Evolutionary conservation across 1,139 yeast species (phyloP).

Genomic region (Spencermartinsiella ligniputridi): DNA sequence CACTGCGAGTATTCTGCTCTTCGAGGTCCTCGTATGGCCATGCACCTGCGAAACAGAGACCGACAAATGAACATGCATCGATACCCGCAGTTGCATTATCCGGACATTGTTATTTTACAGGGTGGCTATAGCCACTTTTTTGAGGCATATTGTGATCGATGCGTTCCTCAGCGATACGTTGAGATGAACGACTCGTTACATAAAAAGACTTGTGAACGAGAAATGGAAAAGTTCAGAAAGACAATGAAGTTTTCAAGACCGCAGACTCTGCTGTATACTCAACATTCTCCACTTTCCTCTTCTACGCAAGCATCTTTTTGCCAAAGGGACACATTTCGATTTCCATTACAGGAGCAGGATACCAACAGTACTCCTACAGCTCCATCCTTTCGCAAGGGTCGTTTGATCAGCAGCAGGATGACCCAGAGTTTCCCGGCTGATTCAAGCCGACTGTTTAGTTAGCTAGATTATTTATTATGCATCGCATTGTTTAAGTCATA

Average conservation of each 20-base stretch:
- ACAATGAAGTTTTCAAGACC: conserved; percentile 28
- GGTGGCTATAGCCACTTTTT: conserved; percentile 88
- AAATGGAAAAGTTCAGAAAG: conserved; percentile 59
- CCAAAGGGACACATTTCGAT: conserved; percentile 10
- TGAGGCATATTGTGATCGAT: conserved; percentile 48
- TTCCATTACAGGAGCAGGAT: conserved; percentile 17
- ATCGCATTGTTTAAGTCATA: too few relatives aligned
- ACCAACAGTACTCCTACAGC: conserved; percentile 17
- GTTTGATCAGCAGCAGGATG: conserved; percentile 1
- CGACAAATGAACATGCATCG: conserved; percentile 64
- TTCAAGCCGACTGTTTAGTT: not conserved
- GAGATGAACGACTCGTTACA: conserved; percentile 81
- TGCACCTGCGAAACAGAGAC: conserved; percentile 78
- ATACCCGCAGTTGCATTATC: conserved; percentile 79
- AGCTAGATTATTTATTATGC: conserved; percentile 10
- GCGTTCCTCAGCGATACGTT: conserved; percentile 74
- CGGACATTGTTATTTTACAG: conserved; percentile 80
- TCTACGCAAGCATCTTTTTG: conserved; percentile 5
- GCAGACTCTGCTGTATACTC: conserved; percentile 20
- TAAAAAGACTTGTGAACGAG: conserved; percentile 62
- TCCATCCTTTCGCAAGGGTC: not conserved
- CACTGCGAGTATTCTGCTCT: conserved; percentile 94
- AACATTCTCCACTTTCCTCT: conserved; percentile 4
- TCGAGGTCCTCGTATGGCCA: conserved; percentile 90
- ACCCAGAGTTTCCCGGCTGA: conserved; percentile 6